phyloP scores from a whole-genome alignment of 192 early-diverging fungal species.

The Coemansia sp. region DNA sequence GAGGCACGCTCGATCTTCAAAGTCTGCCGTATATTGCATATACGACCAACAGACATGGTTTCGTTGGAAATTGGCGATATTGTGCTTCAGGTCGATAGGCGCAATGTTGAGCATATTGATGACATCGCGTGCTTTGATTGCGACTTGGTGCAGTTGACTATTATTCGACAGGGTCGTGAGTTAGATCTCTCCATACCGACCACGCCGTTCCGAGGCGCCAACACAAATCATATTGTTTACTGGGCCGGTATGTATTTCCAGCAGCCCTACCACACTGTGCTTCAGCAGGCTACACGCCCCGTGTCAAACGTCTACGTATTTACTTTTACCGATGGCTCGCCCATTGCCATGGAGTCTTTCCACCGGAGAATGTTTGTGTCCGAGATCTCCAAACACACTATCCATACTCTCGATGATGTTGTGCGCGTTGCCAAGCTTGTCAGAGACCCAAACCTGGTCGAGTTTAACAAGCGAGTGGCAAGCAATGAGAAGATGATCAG shows the following conservation, averaged over 20 bases:
- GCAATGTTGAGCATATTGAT: constrained; percentile 14
- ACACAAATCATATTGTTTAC: constrained; percentile 20
- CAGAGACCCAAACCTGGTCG: constrained; percentile 1
- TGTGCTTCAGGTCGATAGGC: constrained; percentile 18
- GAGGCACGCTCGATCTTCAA: constrained; percentile 6
- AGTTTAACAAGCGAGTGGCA: constrained; percentile 21
- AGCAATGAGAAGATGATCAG: constrained; percentile 1
- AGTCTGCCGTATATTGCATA: constrained; percentile 10
- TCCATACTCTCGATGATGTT: constrained; percentile 29
- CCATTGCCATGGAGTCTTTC: not conserved
- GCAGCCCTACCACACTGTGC: constrained; percentile 21
- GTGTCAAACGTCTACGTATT: constrained; percentile 24
- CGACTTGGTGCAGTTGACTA: constrained; percentile 16
- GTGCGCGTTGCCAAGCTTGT: constrained; percentile 6
- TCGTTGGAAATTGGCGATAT: constrained; percentile 35
- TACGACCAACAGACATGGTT: not conserved
- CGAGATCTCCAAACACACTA: constrained; percentile 17
- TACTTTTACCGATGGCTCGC: not conserved
- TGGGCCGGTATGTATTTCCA: constrained; percentile 42
- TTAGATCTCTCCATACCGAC: constrained; percentile 24
- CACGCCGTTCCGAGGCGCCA: not conserved
- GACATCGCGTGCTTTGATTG: constrained; percentile 22
- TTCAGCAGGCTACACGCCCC: constrained; percentile 13
- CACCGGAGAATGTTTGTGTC: constrained; percentile 15
- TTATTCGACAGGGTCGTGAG: constrained; percentile 25